A percentile compares a stretch with the other conserved stretches of the same genome.
phyloP scores from a whole-genome alignment of 495 filamentous ascomycete genomes.

The Glonium stellatum region DNA sequence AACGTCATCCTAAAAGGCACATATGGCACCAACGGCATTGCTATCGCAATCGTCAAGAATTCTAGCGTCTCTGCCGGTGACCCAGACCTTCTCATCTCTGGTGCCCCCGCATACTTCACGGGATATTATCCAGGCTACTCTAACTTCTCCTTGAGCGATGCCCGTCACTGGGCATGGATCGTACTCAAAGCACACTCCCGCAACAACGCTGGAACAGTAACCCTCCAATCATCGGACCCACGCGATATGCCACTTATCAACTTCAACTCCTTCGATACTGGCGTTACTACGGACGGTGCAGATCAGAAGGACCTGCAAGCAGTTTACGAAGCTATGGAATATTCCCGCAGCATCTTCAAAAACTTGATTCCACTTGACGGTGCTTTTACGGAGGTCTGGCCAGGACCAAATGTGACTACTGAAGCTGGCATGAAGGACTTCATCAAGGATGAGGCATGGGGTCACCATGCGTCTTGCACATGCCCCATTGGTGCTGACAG shows the following conservation, averaged over 20 bases:
- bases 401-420: constrained; percentile 11
- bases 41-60: constrained; percentile 43
- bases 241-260: constrained; percentile 28
- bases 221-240: constrained; percentile 21
- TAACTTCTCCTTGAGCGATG: constrained; percentile 27
- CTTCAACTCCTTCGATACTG: constrained; percentile 30
- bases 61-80: constrained; percentile 38
- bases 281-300: neutral
- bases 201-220: constrained; percentile 29
- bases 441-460: constrained; percentile 45
- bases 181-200: constrained; percentile 27
- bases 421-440: constrained; percentile 18
- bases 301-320: constrained; percentile 19
- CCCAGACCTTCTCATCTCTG: constrained; percentile 48
- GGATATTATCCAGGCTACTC: constrained; percentile 45
- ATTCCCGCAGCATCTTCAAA: constrained; percentile 19
- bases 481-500: constrained; percentile 45
- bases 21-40: constrained; percentile 47
- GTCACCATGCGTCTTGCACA: constrained; percentile 46
- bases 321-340: constrained; percentile 25
- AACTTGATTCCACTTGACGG: constrained; percentile 11
- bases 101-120: constrained; percentile 47
- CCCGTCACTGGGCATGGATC: constrained; percentile 37
- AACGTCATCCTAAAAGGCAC: constrained; percentile 38
- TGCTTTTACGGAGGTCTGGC: constrained; percentile 14